Base-by-base conservation (phyloP, 768 basidiomycete genomes). In the Agaricus blazei region DNA sequence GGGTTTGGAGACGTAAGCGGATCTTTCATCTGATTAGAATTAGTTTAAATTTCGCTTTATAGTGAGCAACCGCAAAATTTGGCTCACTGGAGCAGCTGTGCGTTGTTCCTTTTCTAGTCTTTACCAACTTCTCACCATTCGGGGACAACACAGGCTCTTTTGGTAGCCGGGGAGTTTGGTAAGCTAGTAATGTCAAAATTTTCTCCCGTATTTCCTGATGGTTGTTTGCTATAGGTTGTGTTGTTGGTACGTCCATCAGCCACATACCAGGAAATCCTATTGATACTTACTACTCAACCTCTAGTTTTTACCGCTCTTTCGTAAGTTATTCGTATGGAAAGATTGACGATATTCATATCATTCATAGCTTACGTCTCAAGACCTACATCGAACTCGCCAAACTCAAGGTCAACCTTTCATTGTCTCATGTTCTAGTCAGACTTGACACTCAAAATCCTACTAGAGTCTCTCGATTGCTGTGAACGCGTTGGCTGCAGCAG, bases 11-110 rank as follows among this genome's bases (percentile, higher is more conserved):
- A 56, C 61, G 77, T 80, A 62, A 49, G 77, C 67, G 34, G n/a
- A 0, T 42, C n/a, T 53, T 29, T 11, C 23, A 23, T 26, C 50
- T 12, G 7, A 4, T 15, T n/a, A 19, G 4, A 19, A 11, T 8
- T 31, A 4, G 34, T 51, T 14, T 40, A 41, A 36, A 15, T 46
- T 52, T 49, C 26, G 61, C 51, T 43, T 56, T 41, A 2, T 49
- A 81, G 79, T 81, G 51, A 81, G 77, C 68, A 73, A 72, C 38
- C 68, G 65, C 42, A 79, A 68, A 34, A 59, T 65, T 37, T 59
- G 69, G 60, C 52, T 74, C 8, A 71, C 72, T 3, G 58, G 57
- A n/a, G 31, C 64, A 6, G 69, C 70, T 15, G 75, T 75, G 57
- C 38, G 72, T 70, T 15, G 5, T 9, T 9, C 23, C 3, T 28